Conservation (phyloP, 768 basidiomycete species). For the Grammothele lineata region DNA sequence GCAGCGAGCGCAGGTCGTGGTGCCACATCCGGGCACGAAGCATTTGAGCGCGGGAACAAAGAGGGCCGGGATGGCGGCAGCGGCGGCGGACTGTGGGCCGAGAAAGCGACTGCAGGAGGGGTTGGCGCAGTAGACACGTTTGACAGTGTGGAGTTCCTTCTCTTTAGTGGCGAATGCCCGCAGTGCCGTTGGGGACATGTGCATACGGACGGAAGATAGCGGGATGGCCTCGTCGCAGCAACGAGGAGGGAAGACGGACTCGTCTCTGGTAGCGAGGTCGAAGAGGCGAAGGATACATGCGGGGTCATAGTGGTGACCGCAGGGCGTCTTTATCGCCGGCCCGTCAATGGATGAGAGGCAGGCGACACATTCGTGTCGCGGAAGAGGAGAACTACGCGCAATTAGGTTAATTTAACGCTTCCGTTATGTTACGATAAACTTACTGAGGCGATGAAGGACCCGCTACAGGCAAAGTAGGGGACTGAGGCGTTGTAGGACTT, state of each 20-base stretch:
- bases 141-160: conserved; percentile 28
- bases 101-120: conserved; percentile 34
- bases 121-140: conserved; percentile 36
- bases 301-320: conserved; percentile 33
- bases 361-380: conserved; percentile 29
- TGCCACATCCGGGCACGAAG: conserved; percentile 1
- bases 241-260: conserved; percentile 36
- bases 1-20: conserved; percentile 10
- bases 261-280: conserved; percentile 30
- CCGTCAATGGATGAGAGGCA: conserved; percentile 31
- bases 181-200: conserved; percentile 22
- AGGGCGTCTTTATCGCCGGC: conserved; percentile 28
- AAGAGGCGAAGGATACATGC: conserved; percentile 31
- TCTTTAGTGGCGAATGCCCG: conserved; percentile 23
- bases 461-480: too few species aligned
- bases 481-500: too few species aligned
- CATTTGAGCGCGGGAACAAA: conserved; percentile 4
- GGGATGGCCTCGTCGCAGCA: conserved; percentile 34
- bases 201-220: conserved; percentile 18
- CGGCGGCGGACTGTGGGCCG: neutral
- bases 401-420: neutral
- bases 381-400: conserved; percentile 13
- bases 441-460: too few species aligned
- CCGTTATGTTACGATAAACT: neutral
- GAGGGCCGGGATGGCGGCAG: neutral